Evolutionary conservation across 495 filamentous ascomycete species (phyloP), one percentile per base, ranked within the genome.

Genomic region (Xylaria acuta): DNA sequence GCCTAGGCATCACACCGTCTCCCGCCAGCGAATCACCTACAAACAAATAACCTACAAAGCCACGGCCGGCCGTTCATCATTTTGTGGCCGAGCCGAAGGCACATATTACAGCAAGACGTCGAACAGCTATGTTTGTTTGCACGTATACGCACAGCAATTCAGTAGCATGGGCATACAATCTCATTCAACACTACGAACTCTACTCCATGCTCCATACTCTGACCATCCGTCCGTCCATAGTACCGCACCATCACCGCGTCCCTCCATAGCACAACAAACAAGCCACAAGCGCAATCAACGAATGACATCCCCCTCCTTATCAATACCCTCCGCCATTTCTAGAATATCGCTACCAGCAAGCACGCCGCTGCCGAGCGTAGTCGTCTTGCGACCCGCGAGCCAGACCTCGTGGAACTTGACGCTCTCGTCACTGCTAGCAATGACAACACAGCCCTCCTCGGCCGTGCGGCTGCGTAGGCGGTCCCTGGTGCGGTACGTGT

Each of bases 331-430:
- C 56, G 95, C 80, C 18, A 88, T 86, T 79, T 98, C 94, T 18
- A 99, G 86, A 73, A 99, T 97, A 77, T 91, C 90, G 78, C 94
- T 97, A 5, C 95, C 92, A 30, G 92, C 94, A 45, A 97, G 84
- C 62, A 93, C 82, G 8, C 95, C 94, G 51, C 83, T 84, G 14
- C 86, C 86, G 25, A 85, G 84, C 5, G 86, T 80, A 3, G 85
- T 86, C 5, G 83, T 83, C 79, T 88, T 91, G 73, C 84, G 86
- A 14, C 87, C 84, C 18, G 90, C 89, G 18, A 85, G 86, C 97
- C 94, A 98, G 14, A 99, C 89, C 81, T 98, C 95, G 79, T 99
- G 95, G 74, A 98, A 99, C 80, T 96, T 95, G 79, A 99, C 93
- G 75, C 90, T 97, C 78, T 93, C 91, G 81, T 98, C 96, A 75